phyloP scores from a whole-genome alignment of 352 stramenopile genomes.

The Pythium brassicae region DNA sequence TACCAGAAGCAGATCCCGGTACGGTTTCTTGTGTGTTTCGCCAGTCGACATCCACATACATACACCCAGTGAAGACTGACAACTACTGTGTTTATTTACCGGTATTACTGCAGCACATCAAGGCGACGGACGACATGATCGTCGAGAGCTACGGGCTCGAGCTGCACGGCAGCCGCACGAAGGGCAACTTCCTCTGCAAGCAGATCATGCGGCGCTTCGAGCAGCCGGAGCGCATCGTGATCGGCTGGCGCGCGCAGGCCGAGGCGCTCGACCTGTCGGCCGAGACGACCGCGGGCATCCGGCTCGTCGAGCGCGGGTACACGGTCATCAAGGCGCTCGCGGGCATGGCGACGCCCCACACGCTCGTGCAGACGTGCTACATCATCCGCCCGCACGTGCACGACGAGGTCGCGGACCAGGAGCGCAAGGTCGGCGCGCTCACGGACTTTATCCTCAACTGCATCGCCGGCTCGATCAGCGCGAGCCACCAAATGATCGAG shows the following conservation, averaged over 20 bases:
- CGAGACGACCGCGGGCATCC: conserved; percentile 44
- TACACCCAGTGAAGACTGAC: neutral
- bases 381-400: conserved; percentile 59
- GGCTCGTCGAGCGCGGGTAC: conserved; percentile 54
- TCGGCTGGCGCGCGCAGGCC: conserved; percentile 51
- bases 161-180: conserved; percentile 40
- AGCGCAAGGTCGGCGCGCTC: conserved; percentile 55
- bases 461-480: conserved; percentile 51
- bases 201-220: conserved; percentile 53
- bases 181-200: conserved; percentile 44
- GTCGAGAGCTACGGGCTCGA: conserved; percentile 54
- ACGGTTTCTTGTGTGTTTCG: neutral
- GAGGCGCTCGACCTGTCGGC: conserved; percentile 49
- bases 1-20: conserved; percentile 54
- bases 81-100: neutral
- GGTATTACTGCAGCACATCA: conserved; percentile 28
- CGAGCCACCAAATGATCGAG: conserved; percentile 71
- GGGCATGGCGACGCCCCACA: conserved; percentile 28
- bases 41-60: too few relatives aligned
- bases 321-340: conserved; percentile 46
- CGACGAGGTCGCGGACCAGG: conserved; percentile 52
- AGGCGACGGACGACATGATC: conserved; percentile 41
- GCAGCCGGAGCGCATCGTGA: conserved; percentile 45
- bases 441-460: conserved; percentile 69
- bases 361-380: conserved; percentile 73